Evolutionary conservation across 768 basidiomycete species (phyloP).

Genomic region (Candolleomyces eurysporus): DNA sequence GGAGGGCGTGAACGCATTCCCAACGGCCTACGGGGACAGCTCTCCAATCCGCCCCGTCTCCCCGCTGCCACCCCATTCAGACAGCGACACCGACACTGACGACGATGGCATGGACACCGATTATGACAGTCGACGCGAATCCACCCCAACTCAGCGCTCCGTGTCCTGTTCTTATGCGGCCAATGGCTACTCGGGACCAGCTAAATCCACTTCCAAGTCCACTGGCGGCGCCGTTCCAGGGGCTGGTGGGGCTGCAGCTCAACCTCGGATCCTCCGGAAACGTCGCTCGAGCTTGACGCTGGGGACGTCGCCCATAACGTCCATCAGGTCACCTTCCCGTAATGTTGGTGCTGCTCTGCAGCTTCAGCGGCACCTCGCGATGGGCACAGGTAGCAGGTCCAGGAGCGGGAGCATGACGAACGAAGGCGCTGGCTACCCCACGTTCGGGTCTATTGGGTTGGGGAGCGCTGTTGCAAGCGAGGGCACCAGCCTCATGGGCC

Average conservation of each 20-base stretch:
- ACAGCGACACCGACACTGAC: slow-evolving; percentile 15
- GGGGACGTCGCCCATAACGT: slow-evolving; percentile 49
- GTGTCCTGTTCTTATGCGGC: slow-evolving; percentile 10
- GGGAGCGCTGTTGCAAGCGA: slow-evolving; percentile 24
- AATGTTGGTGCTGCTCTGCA: slow-evolving; percentile 50
- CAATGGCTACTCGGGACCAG: not conserved
- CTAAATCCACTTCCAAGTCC: not conserved
- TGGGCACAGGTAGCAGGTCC: slow-evolving; percentile 26
- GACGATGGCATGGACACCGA: slow-evolving; percentile 21
- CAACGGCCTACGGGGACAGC: not conserved
- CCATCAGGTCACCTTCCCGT: slow-evolving; percentile 57
- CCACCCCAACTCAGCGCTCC: slow-evolving; percentile 28
- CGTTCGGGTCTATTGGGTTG: not conserved
- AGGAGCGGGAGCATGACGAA: slow-evolving; percentile 41
- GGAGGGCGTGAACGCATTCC: not conserved
- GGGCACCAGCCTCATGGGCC: slow-evolving; percentile 43
- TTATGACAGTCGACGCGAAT: slow-evolving; percentile 19
- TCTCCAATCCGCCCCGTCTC: slow-evolving; percentile 14
- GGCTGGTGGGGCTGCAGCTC: slow-evolving; percentile 16
- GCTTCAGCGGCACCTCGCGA: slow-evolving; percentile 43
- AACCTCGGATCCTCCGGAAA: slow-evolving; percentile 40
- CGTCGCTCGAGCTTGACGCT: slow-evolving; percentile 64
- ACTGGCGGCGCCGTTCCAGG: not conserved
- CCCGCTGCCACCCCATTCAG: slow-evolving; percentile 32
- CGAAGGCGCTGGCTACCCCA: not conserved